Evolutionary conservation across 805 yeast genomes (phyloP).

Genomic region (Candida sonorensis): DNA sequence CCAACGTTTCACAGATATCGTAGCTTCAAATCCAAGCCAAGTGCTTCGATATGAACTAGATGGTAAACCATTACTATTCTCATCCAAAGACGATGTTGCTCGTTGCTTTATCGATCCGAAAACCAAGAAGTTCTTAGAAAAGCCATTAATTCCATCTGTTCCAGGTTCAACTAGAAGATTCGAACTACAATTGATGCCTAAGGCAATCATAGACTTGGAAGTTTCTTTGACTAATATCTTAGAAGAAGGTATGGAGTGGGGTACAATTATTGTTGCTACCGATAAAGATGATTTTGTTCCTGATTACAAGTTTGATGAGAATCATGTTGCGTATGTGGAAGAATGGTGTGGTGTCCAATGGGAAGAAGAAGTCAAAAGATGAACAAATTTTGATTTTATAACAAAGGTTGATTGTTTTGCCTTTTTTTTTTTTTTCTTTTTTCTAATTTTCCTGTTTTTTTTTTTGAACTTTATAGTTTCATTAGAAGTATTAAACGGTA

Average conservation of each 20-base stretch:
- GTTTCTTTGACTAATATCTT: constrained; percentile 34
- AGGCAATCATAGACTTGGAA: constrained; percentile 79
- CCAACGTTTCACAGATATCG: constrained; percentile 67
- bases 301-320: constrained; percentile 38
- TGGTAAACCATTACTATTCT: constrained; percentile 72
- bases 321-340: constrained; percentile 50
- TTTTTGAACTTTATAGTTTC: too few relatives aligned
- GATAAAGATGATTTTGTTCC: constrained; percentile 57
- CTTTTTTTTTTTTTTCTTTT: too few relatives aligned
- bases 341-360: constrained; percentile 24
- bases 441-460: too few relatives aligned
- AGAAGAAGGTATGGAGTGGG: constrained; percentile 92
- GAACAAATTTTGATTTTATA: too few relatives aligned
- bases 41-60: constrained; percentile 79
- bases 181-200: constrained; percentile 94
- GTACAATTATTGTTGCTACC: constrained; percentile 80
- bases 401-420: too few relatives aligned
- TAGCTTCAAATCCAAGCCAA: constrained; percentile 80
- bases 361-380: constrained; percentile 18
- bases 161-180: constrained; percentile 40
- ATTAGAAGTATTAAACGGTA: too few relatives aligned
- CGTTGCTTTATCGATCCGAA: constrained; percentile 29
- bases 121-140: constrained; percentile 18
- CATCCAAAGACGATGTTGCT: constrained; percentile 51
- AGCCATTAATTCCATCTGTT: constrained; percentile 41